Conservation (phyloP, 140 eudicot species). For the Senecio squalidus region DNA sequence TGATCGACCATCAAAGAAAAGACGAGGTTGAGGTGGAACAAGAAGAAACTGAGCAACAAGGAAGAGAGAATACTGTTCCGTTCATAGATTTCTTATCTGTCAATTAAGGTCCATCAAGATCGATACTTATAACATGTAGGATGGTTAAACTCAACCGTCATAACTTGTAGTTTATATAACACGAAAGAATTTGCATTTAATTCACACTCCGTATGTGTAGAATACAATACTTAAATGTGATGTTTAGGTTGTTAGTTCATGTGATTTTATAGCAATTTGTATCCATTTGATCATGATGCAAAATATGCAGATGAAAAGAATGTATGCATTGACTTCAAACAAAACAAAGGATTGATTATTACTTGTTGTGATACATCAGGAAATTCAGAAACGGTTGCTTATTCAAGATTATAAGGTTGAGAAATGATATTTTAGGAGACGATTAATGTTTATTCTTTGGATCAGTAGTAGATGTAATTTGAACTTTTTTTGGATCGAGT, state of each 20-base stretch:
- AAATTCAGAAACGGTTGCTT: too few species aligned
- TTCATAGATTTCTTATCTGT: constrained; percentile 49
- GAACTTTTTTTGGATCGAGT: too few species aligned
- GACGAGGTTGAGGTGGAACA: constrained; percentile 47
- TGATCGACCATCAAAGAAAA: constrained; percentile 33
- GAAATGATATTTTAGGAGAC: too few species aligned
- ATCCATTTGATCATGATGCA: not conserved
- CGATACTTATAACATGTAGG: constrained; percentile 4
- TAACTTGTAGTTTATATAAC: constrained; percentile 7
- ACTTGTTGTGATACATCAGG: not conserved
- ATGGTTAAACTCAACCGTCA: not conserved
- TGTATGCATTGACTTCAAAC: not conserved
- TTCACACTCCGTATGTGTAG: not conserved
- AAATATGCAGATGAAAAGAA: not conserved
- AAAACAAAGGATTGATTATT: not conserved
- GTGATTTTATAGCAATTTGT: not conserved
- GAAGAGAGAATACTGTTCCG: constrained; percentile 24
- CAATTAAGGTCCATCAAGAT: constrained; percentile 1
- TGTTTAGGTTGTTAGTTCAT: not conserved
- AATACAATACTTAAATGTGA: not conserved
- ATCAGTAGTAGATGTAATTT: too few species aligned
- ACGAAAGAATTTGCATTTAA: not conserved
- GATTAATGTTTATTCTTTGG: too few species aligned
- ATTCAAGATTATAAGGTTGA: too few species aligned
- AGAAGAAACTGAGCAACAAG: constrained; percentile 19